Evolutionary conservation across 352 stramenopile genomes (phyloP).

Genomic region (Pythium phragmitis): DNA sequence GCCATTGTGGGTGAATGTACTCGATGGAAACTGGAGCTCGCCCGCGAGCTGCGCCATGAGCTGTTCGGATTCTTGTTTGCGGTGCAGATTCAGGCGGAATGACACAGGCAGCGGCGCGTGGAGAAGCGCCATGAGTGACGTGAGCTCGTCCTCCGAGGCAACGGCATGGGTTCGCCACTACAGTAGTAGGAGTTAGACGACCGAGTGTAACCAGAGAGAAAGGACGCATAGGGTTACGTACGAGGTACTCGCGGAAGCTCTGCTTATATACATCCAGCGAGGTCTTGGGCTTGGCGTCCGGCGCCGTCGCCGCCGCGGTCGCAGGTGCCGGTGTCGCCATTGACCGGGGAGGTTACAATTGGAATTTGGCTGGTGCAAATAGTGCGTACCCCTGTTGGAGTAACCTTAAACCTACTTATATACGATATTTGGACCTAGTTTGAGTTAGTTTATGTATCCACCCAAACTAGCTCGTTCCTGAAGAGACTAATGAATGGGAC

Average conservation of each 20-base stretch:
- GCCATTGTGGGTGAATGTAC: constrained; percentile 47
- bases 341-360: background rate
- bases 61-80: constrained; percentile 47
- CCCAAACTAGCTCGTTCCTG: background rate
- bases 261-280: constrained; percentile 77
- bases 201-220: background rate
- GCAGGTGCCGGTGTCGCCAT: background rate
- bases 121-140: constrained; percentile 67
- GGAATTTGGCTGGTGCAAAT: background rate
- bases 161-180: constrained; percentile 68
- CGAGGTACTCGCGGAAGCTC: constrained; percentile 81
- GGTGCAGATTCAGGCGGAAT: constrained; percentile 82
- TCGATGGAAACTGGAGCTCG: constrained; percentile 56
- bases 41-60: constrained; percentile 45
- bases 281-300: constrained; percentile 37
- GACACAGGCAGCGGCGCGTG: constrained; percentile 77
- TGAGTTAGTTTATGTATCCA: background rate
- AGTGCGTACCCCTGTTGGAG: background rate
- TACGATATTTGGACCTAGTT: background rate
- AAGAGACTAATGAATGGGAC: background rate
- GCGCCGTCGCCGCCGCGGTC: background rate
- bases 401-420: background rate
- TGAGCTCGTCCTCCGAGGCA: constrained; percentile 44
- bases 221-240: constrained; percentile 12
- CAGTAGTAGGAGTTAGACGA: background rate